Conservation (phyloP, 2,329 filamentous ascomycete species). For the Pseudogymnoascus sp. region DNA sequence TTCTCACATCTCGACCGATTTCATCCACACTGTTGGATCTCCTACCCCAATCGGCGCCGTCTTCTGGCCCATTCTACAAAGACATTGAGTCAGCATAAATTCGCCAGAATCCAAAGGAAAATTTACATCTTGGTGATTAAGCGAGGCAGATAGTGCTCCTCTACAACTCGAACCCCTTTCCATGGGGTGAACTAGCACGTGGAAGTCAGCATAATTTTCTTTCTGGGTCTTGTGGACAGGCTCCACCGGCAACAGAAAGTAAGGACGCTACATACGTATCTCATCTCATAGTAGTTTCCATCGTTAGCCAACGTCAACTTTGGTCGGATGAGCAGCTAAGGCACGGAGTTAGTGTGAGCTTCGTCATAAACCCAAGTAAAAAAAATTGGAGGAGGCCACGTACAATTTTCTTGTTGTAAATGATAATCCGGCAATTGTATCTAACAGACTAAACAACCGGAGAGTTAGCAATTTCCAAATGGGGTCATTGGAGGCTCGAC, state of each 20-base stretch:
- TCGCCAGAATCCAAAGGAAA: too few relatives aligned
- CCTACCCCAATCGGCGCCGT: slow-evolving; percentile 43
- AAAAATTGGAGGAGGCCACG: neutral
- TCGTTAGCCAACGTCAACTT: slow-evolving; percentile 66
- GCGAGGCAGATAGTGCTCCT: slow-evolving; percentile 56
- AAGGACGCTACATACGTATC: neutral
- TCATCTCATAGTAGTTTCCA: slow-evolving; percentile 54
- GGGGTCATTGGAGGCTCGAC: neutral
- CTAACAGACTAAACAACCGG: slow-evolving; percentile 19
- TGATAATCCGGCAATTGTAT: slow-evolving; percentile 60
- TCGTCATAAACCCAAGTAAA: neutral
- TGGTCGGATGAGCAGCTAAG: slow-evolving; percentile 51
- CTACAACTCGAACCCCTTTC: slow-evolving; percentile 48
- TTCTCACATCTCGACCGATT: neutral
- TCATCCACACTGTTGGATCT: neutral
- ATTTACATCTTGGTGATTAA: slow-evolving; percentile 46
- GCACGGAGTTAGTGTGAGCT: neutral
- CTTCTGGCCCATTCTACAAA: slow-evolving; percentile 32
- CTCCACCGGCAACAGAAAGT: neutral
- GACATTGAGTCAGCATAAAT: neutral
- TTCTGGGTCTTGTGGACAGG: neutral
- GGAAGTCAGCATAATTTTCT: neutral
- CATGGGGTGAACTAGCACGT: slow-evolving; percentile 53
- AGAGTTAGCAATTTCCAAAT: neutral
- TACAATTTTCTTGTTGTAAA: slow-evolving; percentile 58